Base-by-base conservation (phyloP, 257 asterid genomes). In the Solanum microdontum region DNA sequence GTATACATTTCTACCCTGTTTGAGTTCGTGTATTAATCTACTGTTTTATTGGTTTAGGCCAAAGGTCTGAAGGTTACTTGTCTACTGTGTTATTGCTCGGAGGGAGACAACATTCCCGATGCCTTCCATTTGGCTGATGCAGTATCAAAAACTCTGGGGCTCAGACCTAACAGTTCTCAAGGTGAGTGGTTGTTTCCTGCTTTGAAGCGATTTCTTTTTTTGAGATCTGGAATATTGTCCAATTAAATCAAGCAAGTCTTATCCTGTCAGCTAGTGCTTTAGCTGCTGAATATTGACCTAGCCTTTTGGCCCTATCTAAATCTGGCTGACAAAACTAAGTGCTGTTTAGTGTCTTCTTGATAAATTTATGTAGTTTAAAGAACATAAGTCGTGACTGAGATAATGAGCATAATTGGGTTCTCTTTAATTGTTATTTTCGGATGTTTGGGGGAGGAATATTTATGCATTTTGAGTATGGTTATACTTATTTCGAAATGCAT, bases 71-170 rank as follows among this genome's bases (percentile, higher is more conserved):
- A 95, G 88, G 98, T 93, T 66, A 97, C 99, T 83, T 95, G 99
- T 93, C 88, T 97, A 84, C 87, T 95, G 28, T 95, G 98, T 90
- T 97, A 95, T 92, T 97, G 99, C 92, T 97, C 99, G 70, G 99
- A 97, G 91, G 99, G 99, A 87, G 99, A 97, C 92, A 97, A 95
- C 73, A 94, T 93, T 84, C 95, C 98, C 8, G 98, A 95, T 87
- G 99, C 98, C 89, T 95, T 94, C 89, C 93, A 89, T 86, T 91
- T 97, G 91, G 98, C 99, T 36, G 98, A 93, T 88, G 98, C 99
- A 88, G 89, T 98, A 40, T 88, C 91, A 89, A 94, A 91, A 90
- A 92, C 95, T 90, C 86, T 88, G 84, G 94, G 92, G 74, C 72
- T 93, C 85, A 84, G 85, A 88, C 91, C 90, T 82, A 86, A 89